phyloP scores from a whole-genome alignment of 805 yeast genomes.

The Saturnispora bothae region DNA sequence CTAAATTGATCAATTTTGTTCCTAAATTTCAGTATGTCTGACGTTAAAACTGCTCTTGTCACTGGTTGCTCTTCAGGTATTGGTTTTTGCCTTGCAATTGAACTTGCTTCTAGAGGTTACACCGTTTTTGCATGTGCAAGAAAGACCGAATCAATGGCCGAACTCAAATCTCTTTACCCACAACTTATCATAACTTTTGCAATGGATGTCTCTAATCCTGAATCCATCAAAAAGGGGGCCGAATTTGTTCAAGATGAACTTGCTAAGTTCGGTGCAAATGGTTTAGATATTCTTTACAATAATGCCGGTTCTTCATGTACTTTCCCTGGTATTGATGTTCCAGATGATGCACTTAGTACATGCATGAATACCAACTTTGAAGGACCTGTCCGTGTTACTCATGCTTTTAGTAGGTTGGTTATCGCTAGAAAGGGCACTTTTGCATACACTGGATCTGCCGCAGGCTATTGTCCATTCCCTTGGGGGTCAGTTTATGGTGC shows the following conservation, averaged over 20 bases:
- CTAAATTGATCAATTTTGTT: too few relatives aligned
- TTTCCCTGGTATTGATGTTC: slow-evolving; percentile 57
- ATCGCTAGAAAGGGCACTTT: slow-evolving; percentile 60
- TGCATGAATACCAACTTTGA: slow-evolving; percentile 58
- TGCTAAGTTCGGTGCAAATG: slow-evolving; percentile 16
- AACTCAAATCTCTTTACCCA: slow-evolving; percentile 29
- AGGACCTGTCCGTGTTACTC: slow-evolving; percentile 54
- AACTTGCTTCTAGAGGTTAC: slow-evolving; percentile 34
- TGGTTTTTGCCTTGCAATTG: slow-evolving; percentile 38
- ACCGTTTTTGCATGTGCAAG: slow-evolving; percentile 69
- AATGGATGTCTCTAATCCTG: slow-evolving; percentile 48
- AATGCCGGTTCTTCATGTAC: slow-evolving; percentile 58
- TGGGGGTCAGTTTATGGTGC: slow-evolving; percentile 58
- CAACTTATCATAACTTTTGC: slow-evolving; percentile 34
- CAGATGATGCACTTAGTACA: slow-evolving; percentile 35
- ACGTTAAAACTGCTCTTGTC: slow-evolving; percentile 33
- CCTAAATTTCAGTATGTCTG: slow-evolving; percentile 1
- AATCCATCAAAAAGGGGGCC: slow-evolving; percentile 36
- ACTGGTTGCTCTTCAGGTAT: slow-evolving; percentile 56
- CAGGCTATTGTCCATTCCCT: slow-evolving; percentile 61
- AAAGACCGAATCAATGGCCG: slow-evolving; percentile 49
- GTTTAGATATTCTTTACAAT: slow-evolving; percentile 52
- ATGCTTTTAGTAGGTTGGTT: slow-evolving; percentile 35
- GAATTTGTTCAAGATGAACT: slow-evolving; percentile 26
- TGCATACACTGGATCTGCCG: slow-evolving; percentile 64